These are phyloP conservation scores for Eimeria falciformis DNA, from an alignment of 169 alveolate species.

Conservation along the genomic window DNA sequence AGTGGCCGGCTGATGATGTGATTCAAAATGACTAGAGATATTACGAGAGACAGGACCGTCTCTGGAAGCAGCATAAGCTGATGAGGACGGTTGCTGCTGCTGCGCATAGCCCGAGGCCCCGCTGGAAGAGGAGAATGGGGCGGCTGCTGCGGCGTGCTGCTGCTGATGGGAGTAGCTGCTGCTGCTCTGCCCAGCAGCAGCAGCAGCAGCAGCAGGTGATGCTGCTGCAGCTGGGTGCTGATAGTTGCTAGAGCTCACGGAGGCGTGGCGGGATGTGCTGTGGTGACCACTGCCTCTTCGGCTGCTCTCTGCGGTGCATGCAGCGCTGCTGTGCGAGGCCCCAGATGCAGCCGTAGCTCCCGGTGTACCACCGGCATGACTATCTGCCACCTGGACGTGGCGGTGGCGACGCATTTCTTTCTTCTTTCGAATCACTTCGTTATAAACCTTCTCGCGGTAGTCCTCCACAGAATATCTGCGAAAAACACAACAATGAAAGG, in stretches of 20 bases:
- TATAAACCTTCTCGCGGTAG: constrained; percentile 79
- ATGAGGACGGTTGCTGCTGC: too few relatives aligned
- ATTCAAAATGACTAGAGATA: not conserved
- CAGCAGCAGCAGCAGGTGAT: constrained; percentile 35
- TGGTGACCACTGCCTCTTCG: constrained; percentile 16
- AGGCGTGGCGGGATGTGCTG: constrained; percentile 13
- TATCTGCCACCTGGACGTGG: constrained; percentile 4
- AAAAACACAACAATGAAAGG: too few relatives aligned
- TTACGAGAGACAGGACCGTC: constrained; percentile 8
- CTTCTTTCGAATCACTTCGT: constrained; percentile 79
- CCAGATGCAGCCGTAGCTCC: not conserved
- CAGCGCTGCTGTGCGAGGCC: constrained; percentile 53
- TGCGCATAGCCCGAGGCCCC: constrained; percentile 35
- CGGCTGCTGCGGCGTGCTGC: constrained; percentile 23
- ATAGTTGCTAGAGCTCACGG: not conserved
- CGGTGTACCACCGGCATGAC: constrained; percentile 1
- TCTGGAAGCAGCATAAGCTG: too few relatives aligned
- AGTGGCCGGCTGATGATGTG: not conserved
- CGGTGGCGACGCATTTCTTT: constrained; percentile 79
- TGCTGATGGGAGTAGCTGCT: constrained; percentile 31
- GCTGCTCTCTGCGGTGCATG: not conserved
- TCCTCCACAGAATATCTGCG: constrained; percentile 73
- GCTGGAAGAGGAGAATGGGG: constrained; percentile 5
- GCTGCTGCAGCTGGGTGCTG: constrained; percentile 11
- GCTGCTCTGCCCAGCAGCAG: constrained; percentile 6